A percentile compares a stretch with the other conserved stretches of the same genome.
These are phyloP conservation scores for Colletotrichum salicis DNA, from an alignment of 2,329 filamentous ascomycete genomes.

Conservation along the genomic window DNA sequence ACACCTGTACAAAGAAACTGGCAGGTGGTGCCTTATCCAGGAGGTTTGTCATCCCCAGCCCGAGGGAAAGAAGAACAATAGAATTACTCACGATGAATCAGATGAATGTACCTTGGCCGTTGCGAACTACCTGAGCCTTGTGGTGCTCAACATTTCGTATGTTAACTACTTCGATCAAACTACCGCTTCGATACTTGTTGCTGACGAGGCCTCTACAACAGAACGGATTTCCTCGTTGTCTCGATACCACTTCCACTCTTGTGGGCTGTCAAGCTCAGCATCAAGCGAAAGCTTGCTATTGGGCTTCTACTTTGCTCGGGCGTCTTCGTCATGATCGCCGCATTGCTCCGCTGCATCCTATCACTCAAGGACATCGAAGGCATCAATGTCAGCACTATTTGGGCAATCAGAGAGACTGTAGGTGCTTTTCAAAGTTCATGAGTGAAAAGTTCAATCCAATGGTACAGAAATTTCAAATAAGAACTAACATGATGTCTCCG, in stretches of 20 bases:
- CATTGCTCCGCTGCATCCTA: constrained; percentile 53
- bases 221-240: constrained; percentile 52
- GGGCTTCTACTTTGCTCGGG: constrained; percentile 53
- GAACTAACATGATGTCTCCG: neutral
- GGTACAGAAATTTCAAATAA: neutral
- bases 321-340: constrained; percentile 55
- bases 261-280: constrained; percentile 50
- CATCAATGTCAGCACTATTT: constrained; percentile 53
- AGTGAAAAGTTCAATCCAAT: too few species aligned
- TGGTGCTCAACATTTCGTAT: constrained; percentile 49
- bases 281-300: constrained; percentile 51
- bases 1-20: constrained; percentile 50
- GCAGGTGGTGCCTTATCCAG: constrained; percentile 54
- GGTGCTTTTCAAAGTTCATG: constrained; percentile 2
- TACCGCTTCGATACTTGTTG: too few species aligned
- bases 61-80: too few species aligned
- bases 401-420: constrained; percentile 56
- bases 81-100: neutral
- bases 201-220: constrained; percentile 30
- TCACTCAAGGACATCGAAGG: constrained; percentile 48
- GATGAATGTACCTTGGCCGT: constrained; percentile 48
- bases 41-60: constrained; percentile 40
- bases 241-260: constrained; percentile 53
- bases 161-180: constrained; percentile 14
- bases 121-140: constrained; percentile 50